Conservation (phyloP, 2,329 filamentous ascomycete species). For the Aspergillus clavatus region DNA sequence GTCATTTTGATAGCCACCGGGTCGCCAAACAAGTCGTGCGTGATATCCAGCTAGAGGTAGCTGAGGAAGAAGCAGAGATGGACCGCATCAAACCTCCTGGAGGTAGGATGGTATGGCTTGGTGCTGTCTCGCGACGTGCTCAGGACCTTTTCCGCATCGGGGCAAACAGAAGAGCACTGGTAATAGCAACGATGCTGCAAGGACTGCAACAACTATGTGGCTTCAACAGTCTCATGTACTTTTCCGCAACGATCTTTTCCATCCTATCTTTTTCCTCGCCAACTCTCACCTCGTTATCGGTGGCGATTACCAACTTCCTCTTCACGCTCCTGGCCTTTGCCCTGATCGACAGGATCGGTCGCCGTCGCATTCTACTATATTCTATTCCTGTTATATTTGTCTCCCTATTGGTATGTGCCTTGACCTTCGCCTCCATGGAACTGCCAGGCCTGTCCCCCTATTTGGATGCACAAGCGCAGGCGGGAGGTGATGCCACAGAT, state of each 20-base stretch:
- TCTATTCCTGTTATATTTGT: slow-evolving; percentile 80
- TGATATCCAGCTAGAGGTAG: slow-evolving; percentile 68
- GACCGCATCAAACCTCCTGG: slow-evolving; percentile 17
- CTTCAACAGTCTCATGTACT: slow-evolving; percentile 92
- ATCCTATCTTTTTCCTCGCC: slow-evolving; percentile 73
- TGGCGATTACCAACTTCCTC: slow-evolving; percentile 77
- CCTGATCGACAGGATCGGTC: slow-evolving; percentile 73
- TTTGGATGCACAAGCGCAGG: slow-evolving; percentile 14
- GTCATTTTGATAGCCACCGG: slow-evolving; percentile 38
- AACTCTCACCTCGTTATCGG: slow-evolving; percentile 71
- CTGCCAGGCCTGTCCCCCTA: slow-evolving; percentile 30
- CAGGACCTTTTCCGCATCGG: slow-evolving; percentile 35
- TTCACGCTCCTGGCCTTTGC: slow-evolving; percentile 72
- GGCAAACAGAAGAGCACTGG: slow-evolving; percentile 63
- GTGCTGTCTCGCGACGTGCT: slow-evolving; percentile 23
- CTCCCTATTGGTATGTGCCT: slow-evolving; percentile 65
- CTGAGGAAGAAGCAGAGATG: slow-evolving; percentile 51
- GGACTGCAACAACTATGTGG: slow-evolving; percentile 84
- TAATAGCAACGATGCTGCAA: slow-evolving; percentile 81
- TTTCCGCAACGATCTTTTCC: slow-evolving; percentile 75
- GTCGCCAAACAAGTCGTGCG: slow-evolving; percentile 59
- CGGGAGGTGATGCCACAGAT: slow-evolving; percentile 18
- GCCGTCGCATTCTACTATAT: slow-evolving; percentile 72
- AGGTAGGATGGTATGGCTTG: slow-evolving; percentile 20
- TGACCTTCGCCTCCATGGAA: slow-evolving; percentile 65